phyloP scores from a whole-genome alignment of 257 asterid species.

The Phtheirospermum japonicum region DNA sequence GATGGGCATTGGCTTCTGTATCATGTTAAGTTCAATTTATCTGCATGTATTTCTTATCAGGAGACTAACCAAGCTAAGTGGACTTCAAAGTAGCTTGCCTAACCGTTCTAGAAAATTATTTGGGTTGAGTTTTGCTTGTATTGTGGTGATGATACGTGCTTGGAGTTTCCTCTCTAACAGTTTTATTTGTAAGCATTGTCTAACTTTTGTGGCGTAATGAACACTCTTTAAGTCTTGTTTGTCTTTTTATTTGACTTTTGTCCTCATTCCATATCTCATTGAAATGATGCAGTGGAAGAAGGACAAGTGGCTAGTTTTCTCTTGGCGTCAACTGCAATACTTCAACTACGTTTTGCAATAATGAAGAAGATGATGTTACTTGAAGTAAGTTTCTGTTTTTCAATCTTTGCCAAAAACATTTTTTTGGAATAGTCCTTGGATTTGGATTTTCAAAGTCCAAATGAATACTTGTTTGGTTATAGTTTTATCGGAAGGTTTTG shows the following conservation, averaged over 20 bases:
- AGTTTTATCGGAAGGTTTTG: no score
- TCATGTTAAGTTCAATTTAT: conserved; percentile 64
- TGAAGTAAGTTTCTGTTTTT: conserved; percentile 65
- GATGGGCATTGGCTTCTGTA: conserved; percentile 77
- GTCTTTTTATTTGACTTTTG: conserved; percentile 19
- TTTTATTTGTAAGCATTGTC: conserved; percentile 69
- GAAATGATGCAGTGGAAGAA: conserved; percentile 81
- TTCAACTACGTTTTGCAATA: conserved; percentile 65
- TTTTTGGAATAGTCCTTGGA: no score
- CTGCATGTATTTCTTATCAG: conserved; percentile 52
- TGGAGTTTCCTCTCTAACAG: conserved; percentile 92
- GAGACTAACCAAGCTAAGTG: conserved; percentile 57
- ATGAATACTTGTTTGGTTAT: no score
- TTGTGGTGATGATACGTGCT: conserved; percentile 70
- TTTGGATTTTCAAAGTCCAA: no score
- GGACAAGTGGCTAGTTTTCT: conserved; percentile 91
- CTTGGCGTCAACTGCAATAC: conserved; percentile 79
- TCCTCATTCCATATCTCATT: conserved; percentile 29
- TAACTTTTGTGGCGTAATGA: conserved; percentile 16
- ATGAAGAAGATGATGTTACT: conserved; percentile 53
- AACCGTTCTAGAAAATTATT: conserved; percentile 40
- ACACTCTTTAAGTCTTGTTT: conserved; percentile 14
- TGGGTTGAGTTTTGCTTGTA: conserved; percentile 50
- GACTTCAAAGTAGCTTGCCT: conserved; percentile 35
- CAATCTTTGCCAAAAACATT: no score